Conservation (phyloP, 306 rosid species). For the Glycine latifolia region DNA sequence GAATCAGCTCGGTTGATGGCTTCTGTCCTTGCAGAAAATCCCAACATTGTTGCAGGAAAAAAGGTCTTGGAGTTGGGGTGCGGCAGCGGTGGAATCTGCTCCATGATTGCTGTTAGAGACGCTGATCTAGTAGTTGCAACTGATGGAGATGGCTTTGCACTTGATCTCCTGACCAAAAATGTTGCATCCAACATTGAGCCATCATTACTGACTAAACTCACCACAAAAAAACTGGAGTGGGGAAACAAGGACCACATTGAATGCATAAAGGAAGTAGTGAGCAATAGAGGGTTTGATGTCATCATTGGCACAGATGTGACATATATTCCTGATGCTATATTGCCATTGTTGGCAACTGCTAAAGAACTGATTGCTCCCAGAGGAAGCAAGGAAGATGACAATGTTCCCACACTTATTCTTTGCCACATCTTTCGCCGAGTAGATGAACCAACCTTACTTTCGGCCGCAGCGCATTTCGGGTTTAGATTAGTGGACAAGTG, state of each 20-base stretch:
- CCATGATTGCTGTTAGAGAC: conserved; percentile 70
- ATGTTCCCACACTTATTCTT: conserved; percentile 63
- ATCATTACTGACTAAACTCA: conserved; percentile 56
- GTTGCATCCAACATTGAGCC: conserved; percentile 67
- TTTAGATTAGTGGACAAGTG: conserved; percentile 77
- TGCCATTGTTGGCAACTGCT: conserved; percentile 84
- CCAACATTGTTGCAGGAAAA: conserved; percentile 72
- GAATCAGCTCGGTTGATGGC: conserved; percentile 96
- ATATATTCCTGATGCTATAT: conserved; percentile 75
- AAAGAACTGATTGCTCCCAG: conserved; percentile 64
- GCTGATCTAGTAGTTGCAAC: conserved; percentile 80
- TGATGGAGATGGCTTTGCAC: conserved; percentile 80
- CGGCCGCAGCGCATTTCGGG: conserved; percentile 67
- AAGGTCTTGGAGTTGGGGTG: conserved; percentile 88
- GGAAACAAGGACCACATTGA: conserved; percentile 73
- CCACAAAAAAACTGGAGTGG: conserved; percentile 68
- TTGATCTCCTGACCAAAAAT: conserved; percentile 69
- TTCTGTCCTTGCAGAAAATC: conserved; percentile 76
- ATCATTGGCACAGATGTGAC: conserved; percentile 91
- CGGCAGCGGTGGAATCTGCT: conserved; percentile 89
- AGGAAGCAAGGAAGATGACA: conserved; percentile 40
- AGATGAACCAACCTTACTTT: conserved; percentile 77
- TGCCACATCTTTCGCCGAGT: conserved; percentile 84
- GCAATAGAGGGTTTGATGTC: conserved; percentile 68
- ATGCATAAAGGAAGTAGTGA: conserved; percentile 61